Evolutionary conservation across 495 filamentous ascomycete species (phyloP).

Genomic region (Penicillium dipodomyicola): DNA sequence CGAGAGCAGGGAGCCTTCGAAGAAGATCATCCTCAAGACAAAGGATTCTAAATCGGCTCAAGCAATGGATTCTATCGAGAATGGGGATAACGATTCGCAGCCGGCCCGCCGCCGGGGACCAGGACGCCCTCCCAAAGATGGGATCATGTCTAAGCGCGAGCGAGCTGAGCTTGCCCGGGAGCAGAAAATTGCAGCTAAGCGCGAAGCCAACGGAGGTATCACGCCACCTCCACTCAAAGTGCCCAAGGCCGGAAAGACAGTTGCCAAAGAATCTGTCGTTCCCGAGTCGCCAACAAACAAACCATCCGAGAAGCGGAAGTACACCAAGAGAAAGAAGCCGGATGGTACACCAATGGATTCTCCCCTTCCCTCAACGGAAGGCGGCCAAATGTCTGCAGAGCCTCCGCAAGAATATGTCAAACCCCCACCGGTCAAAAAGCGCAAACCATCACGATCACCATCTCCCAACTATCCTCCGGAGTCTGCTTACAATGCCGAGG

Average conservation of each 20-base stretch:
- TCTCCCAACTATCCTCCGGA: constrained; percentile 71
- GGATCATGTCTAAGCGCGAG: constrained; percentile 87
- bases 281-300: constrained; percentile 55
- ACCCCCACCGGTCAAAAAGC: constrained; percentile 50
- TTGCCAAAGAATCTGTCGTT: constrained; percentile 40
- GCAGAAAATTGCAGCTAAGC: constrained; percentile 50
- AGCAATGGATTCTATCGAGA: constrained; percentile 36
- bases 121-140: constrained; percentile 86
- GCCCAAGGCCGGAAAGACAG: constrained; percentile 59
- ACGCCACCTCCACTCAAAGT: constrained; percentile 48
- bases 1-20: constrained; percentile 37
- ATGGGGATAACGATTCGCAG: constrained; percentile 36
- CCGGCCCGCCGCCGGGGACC: constrained; percentile 74
- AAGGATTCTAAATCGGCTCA: constrained; percentile 34
- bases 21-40: constrained; percentile 41
- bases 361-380: constrained; percentile 46
- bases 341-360: constrained; percentile 46
- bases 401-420: constrained; percentile 45
- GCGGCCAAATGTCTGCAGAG: constrained; percentile 44
- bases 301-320: constrained; percentile 68
- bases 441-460: constrained; percentile 60
- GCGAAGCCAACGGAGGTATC: constrained; percentile 45
- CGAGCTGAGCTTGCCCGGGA: constrained; percentile 64
- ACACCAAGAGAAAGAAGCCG: constrained; percentile 70
- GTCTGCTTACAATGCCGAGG: constrained; percentile 76